Percentiles rank a stretch among this genome's conserved stretches.
Conservation (phyloP, 768 basidiomycete genomes). For the Imleria badia region DNA sequence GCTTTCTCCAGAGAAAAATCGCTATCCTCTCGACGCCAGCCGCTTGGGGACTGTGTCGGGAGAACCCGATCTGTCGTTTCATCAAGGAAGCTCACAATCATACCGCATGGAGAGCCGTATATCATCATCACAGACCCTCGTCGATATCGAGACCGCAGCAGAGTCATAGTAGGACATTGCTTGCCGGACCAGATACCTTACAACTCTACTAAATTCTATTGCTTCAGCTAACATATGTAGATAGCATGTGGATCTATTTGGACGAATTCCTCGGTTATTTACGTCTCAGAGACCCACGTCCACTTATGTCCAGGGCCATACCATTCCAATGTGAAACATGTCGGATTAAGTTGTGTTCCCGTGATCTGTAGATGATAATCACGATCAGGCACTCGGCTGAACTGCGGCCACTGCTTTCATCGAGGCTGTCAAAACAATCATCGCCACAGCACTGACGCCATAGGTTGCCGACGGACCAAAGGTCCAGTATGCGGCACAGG, state of each 20-base stretch:
- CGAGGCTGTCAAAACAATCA: constrained; percentile 53
- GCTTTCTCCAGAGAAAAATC: constrained; percentile 47
- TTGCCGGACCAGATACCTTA: constrained; percentile 23
- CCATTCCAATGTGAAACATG: constrained; percentile 5
- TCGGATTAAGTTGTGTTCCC: not conserved
- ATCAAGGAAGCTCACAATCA: constrained; percentile 32
- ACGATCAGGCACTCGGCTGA: constrained; percentile 1
- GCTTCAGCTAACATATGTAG: constrained; percentile 32
- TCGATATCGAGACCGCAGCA: constrained; percentile 27
- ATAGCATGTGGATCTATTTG: constrained; percentile 21
- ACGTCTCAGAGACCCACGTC: constrained; percentile 1
- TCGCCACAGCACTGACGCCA: constrained; percentile 57
- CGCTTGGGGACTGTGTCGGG: constrained; percentile 27
- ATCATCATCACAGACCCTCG: constrained; percentile 28
- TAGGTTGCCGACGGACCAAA: constrained; percentile 84
- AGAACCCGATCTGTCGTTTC: constrained; percentile 21
- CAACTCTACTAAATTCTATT: constrained; percentile 28
- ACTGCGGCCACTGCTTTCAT: constrained; percentile 51
- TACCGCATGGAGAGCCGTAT: constrained; percentile 28
- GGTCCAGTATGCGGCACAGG: constrained; percentile 87
- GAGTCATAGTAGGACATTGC: constrained; percentile 21
- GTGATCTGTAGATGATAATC: constrained; percentile 9
- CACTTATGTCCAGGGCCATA: constrained; percentile 3
- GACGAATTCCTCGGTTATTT: constrained; percentile 10
- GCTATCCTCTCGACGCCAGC: constrained; percentile 37